Evolutionary conservation across 306 rosid genomes (phyloP).

Genomic region (Urtica urens): DNA sequence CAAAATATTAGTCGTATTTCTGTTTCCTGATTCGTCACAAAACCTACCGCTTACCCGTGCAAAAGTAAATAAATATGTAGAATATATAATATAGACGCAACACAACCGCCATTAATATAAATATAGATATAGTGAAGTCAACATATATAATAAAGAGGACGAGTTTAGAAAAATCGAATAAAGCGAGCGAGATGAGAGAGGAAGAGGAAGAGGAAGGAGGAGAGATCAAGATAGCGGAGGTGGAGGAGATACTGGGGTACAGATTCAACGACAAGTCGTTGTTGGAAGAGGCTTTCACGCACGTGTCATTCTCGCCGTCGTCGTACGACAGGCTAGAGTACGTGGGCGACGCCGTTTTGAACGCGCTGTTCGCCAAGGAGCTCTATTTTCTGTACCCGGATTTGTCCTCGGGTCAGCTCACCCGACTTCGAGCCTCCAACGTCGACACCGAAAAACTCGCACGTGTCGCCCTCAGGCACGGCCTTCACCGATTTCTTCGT

Average conservation of each 20-base stretch:
- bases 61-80: too few relatives aligned
- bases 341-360: slow-evolving; percentile 44
- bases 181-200: too few relatives aligned
- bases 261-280: slow-evolving; percentile 26
- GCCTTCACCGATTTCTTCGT: slow-evolving; percentile 35
- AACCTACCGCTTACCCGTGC: too few relatives aligned
- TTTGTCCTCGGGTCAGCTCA: slow-evolving; percentile 29
- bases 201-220: too few relatives aligned
- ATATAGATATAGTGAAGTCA: too few relatives aligned
- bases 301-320: slow-evolving; percentile 10
- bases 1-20: too few relatives aligned
- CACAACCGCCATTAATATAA: too few relatives aligned
- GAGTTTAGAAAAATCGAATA: too few relatives aligned
- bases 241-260: slow-evolving; percentile 38
- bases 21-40: too few relatives aligned
- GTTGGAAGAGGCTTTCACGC: slow-evolving; percentile 46
- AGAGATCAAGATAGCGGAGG: too few relatives aligned
- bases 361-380: slow-evolving; percentile 27
- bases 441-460: slow-evolving; percentile 61
- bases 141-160: too few relatives aligned
- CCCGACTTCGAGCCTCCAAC: slow-evolving; percentile 44
- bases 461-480: slow-evolving; percentile 41
- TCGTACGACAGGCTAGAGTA: slow-evolving; percentile 38
- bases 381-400: slow-evolving; percentile 30
- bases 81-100: too few relatives aligned